Evolutionary conservation across 164 flowering plant genomes (phyloP), one percentile per base, ranked within the genome.

Genomic region (Liquidambar formosana): DNA sequence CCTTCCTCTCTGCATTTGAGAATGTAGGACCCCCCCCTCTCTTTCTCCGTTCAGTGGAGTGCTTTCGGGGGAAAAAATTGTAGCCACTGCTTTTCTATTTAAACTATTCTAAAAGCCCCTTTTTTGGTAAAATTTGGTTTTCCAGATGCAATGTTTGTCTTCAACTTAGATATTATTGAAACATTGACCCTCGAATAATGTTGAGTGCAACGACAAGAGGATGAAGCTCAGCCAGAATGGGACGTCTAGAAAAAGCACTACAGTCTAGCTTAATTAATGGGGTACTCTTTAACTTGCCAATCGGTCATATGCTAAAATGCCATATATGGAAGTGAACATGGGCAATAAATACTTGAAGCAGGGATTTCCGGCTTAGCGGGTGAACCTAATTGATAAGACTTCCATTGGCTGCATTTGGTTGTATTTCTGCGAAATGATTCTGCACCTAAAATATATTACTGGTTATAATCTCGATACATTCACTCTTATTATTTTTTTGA

Each of bases 61-160:
- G 28, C 45, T 25, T n/a, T 3, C 14, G n/a, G 57, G 33, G 45
- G 43, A 46, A 16, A 22, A 22, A 62, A 22, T 71, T 21, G 12
- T 48, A 22, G 62, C 73, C 68, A 8, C 61, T 71, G 11, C 57
- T 64, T 71, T 59, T 64, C 64, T 57, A 54, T 27, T 18, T 1
- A 19, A 28, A 59, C 48, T 26, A 58, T 58, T 41, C 22, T 56
- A 33, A 47, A 65, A 51, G 26, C 52, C 21, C 52, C 47, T 59
- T 58, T 59, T 58, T 33, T 33, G 41, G 2, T 33, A 33, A 33
- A 33, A 33, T 33, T 33, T 33, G 41, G 41, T 33, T 33, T 33
- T 33, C 6, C 4, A 2, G 41, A 33, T 33, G 41, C 41, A 46
- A 46, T 13, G 13, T 46, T 46, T 15, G 16, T 46, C 12, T 12